These are phyloP conservation scores for Apophysomyces ossiformis DNA, from an alignment of 371 early-diverging fungal species.

Conservation along the genomic window DNA sequence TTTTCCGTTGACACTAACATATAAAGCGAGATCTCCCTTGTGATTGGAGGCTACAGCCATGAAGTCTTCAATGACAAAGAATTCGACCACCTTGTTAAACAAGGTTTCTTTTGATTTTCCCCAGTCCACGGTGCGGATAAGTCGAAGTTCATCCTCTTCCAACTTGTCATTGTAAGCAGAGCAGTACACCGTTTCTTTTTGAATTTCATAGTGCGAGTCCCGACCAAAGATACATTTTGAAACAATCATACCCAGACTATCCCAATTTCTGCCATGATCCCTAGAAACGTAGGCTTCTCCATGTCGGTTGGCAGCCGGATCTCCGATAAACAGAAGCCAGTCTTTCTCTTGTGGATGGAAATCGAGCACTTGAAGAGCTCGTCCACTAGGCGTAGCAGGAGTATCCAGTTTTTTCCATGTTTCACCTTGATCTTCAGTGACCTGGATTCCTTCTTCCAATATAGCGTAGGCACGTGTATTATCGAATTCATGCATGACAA, in stretches of 20 bases:
- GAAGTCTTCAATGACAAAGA: constrained; percentile 66
- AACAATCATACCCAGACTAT: constrained; percentile 76
- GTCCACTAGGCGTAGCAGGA: constrained; percentile 67
- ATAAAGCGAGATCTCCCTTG: constrained; percentile 57
- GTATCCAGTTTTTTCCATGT: constrained; percentile 59
- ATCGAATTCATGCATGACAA: constrained; percentile 63
- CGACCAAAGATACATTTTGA: constrained; percentile 89
- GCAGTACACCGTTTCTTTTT: constrained; percentile 75
- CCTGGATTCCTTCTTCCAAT: constrained; percentile 55
- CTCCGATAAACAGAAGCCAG: constrained; percentile 82
- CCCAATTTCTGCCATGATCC: constrained; percentile 80
- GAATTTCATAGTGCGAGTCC: constrained; percentile 63
- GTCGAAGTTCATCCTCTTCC: constrained; percentile 57
- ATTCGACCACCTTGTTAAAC: constrained; percentile 61
- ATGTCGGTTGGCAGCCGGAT: constrained; percentile 52
- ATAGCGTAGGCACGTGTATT: constrained; percentile 67
- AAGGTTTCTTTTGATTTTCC: constrained; percentile 34
- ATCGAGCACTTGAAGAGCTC: constrained; percentile 66
- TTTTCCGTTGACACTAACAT: constrained; percentile 75
- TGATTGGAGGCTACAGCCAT: constrained; percentile 74
- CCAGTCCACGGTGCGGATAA: constrained; percentile 59
- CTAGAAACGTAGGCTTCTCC: constrained; percentile 70
- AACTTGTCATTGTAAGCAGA: constrained; percentile 63
- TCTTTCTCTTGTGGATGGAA: constrained; percentile 83
- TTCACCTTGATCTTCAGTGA: constrained; percentile 74